Percentiles rank a stretch among this genome's conserved stretches.
Evolutionary conservation across 495 filamentous ascomycete genomes (phyloP).

Genomic region (Parathielavia hyrcaniae): DNA sequence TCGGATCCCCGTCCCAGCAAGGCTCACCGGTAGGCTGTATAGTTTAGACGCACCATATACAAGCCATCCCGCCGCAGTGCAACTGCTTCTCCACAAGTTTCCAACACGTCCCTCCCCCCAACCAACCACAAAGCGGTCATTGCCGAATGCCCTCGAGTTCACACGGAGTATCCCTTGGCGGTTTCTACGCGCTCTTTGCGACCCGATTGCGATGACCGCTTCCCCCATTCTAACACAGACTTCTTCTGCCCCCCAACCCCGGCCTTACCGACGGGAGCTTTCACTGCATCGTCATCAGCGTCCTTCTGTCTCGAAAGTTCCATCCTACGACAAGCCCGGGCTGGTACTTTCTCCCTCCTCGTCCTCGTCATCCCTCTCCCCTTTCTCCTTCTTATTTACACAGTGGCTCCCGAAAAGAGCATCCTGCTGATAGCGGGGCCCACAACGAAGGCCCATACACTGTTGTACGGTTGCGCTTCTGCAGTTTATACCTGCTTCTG

Average conservation of each 20-base stretch:
- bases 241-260: not conserved
- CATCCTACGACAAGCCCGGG: constrained; percentile 7
- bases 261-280: too few relatives aligned
- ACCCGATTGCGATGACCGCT: not conserved
- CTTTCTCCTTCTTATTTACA: not conserved
- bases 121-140: constrained; percentile 9
- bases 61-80: not conserved
- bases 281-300: not conserved
- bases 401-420: not conserved
- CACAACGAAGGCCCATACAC: constrained; percentile 1
- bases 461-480: not conserved
- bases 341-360: constrained; percentile 1
- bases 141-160: constrained; percentile 7
- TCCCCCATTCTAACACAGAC: not conserved
- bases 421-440: not conserved
- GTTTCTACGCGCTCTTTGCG: not conserved
- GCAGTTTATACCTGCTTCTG: not conserved
- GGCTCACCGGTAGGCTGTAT: not conserved
- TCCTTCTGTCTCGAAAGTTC: not conserved
- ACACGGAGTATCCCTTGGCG: constrained; percentile 3
- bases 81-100: constrained; percentile 7
- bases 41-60: constrained; percentile 3
- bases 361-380: too few relatives aligned
- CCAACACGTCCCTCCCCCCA: not conserved
- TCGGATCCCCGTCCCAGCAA: constrained; percentile 3